Percentiles rank a stretch among this genome's conserved stretches.
phyloP scores from a whole-genome alignment of 768 basidiomycete species.

The Rhizopogon sp. region DNA sequence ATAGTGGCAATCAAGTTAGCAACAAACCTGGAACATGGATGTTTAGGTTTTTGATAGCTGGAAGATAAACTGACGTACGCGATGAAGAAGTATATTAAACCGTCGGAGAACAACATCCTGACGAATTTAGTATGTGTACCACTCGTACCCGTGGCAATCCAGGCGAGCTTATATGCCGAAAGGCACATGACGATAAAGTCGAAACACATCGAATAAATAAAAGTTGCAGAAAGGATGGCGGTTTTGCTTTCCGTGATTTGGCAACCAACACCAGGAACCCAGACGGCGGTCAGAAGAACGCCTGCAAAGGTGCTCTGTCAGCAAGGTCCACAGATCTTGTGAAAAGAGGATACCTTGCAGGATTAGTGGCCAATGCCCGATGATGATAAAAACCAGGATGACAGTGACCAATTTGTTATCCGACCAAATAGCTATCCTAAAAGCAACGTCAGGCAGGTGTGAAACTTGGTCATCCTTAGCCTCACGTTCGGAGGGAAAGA shows the following conservation, averaged over 20 bases:
- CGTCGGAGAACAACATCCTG: conserved; percentile 65
- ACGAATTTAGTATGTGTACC: conserved; percentile 42
- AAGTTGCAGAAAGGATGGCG: conserved; percentile 59
- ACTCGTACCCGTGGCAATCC: conserved; percentile 14
- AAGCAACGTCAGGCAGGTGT: conserved; percentile 1
- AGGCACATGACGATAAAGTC: conserved; percentile 57
- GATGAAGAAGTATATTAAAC: conserved; percentile 70
- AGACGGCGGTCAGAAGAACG: conserved; percentile 52
- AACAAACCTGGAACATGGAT: conserved; percentile 26
- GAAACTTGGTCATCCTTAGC: neutral
- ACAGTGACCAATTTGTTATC: conserved; percentile 48
- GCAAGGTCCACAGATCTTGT: neutral
- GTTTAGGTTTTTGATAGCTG: neutral
- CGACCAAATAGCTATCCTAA: conserved; percentile 62
- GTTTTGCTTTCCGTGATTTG: conserved; percentile 57
- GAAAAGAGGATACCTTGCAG: conserved; percentile 43
- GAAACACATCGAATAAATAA: conserved; percentile 75
- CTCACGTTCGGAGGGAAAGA: conserved; percentile 40
- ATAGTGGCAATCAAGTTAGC: conserved; percentile 40
- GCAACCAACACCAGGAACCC: conserved; percentile 46
- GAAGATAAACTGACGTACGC: conserved; percentile 43
- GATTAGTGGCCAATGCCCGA: conserved; percentile 70
- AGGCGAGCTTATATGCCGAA: conserved; percentile 54
- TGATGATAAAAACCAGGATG: conserved; percentile 46
- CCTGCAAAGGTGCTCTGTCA: conserved; percentile 29